These are phyloP conservation scores for Talaromyces sp. DNA, from an alignment of 2,329 filamentous ascomycete species.

Conservation along the genomic window DNA sequence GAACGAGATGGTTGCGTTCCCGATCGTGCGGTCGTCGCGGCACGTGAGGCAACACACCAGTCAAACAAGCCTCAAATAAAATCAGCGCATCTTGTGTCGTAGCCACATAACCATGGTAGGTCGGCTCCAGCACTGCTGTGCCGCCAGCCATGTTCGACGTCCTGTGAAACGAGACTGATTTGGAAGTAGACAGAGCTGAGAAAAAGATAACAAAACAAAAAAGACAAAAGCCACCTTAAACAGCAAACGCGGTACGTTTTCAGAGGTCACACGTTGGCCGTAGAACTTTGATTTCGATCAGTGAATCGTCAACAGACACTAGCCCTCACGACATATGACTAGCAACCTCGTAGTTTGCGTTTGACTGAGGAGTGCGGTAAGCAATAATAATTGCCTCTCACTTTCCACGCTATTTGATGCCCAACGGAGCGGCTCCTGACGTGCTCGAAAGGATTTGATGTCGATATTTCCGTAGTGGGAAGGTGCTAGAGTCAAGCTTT, in stretches of 20 bases:
- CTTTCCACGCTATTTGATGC: neutral
- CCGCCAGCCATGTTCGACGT: slow-evolving; percentile 40
- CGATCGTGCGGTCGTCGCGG: slow-evolving; percentile 81
- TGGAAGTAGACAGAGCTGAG: neutral
- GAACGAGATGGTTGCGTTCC: slow-evolving; percentile 72
- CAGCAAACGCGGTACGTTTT: neutral
- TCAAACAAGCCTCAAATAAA: slow-evolving; percentile 74
- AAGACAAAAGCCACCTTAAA: slow-evolving; percentile 9
- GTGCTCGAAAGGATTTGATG: neutral
- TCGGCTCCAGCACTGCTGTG: slow-evolving; percentile 56
- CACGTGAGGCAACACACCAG: slow-evolving; percentile 68
- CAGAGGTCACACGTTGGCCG: neutral
- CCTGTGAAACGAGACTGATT: neutral
- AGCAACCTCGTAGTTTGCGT: neutral
- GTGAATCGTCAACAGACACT: neutral
- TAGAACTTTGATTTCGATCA: neutral
- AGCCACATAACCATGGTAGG: slow-evolving; percentile 65
- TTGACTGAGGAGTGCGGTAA: neutral
- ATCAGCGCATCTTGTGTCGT: slow-evolving; percentile 72
- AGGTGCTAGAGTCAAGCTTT: neutral
- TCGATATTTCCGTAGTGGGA: neutral
- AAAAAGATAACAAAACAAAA: slow-evolving; percentile 5
- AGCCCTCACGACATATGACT: neutral
- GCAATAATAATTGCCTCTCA: neutral
- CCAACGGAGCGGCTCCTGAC: neutral